Conservation (phyloP, 495 filamentous ascomycete genomes). For the Terfezia boudieri region DNA sequence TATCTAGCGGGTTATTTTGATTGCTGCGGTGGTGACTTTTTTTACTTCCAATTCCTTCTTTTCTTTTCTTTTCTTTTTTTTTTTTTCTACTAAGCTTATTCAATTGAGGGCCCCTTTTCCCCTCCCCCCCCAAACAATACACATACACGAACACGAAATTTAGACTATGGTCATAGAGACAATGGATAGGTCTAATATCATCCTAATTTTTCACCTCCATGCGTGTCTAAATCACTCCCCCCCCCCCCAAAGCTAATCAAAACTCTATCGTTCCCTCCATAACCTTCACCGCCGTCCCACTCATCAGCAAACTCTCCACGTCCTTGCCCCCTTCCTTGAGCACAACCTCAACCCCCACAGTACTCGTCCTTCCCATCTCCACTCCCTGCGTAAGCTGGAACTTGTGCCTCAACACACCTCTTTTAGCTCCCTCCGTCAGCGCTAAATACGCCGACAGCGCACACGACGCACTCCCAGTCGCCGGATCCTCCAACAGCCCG, state of each 20-base stretch:
- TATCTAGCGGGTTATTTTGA: too few species aligned
- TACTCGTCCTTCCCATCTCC: constrained; percentile 53
- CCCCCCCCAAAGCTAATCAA: neutral
- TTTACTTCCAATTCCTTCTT: too few species aligned
- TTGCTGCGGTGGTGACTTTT: too few species aligned
- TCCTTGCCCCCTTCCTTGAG: constrained; percentile 12
- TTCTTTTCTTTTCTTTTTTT: too few species aligned
- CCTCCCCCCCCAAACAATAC: too few species aligned
- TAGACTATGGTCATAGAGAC: too few species aligned
- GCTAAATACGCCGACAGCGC: constrained; percentile 33
- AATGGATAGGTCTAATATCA: too few species aligned
- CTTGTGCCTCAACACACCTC: constrained; percentile 18
- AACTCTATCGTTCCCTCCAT: constrained; percentile 28
- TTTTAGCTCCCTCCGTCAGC: constrained; percentile 17
- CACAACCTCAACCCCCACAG: constrained; percentile 28
- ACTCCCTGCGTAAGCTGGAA: constrained; percentile 48
- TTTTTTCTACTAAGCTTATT: too few species aligned
- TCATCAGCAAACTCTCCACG: constrained; percentile 31
- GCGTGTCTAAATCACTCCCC: too few species aligned
- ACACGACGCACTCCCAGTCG: constrained; percentile 41
- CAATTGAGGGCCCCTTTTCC: too few species aligned
- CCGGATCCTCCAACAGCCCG: constrained; percentile 39
- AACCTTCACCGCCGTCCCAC: constrained; percentile 34
- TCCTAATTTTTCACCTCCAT: too few species aligned
- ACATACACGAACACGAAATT: too few species aligned